Conservation (phyloP, 768 basidiomycete genomes). For the Panaeolus cyanescens region DNA sequence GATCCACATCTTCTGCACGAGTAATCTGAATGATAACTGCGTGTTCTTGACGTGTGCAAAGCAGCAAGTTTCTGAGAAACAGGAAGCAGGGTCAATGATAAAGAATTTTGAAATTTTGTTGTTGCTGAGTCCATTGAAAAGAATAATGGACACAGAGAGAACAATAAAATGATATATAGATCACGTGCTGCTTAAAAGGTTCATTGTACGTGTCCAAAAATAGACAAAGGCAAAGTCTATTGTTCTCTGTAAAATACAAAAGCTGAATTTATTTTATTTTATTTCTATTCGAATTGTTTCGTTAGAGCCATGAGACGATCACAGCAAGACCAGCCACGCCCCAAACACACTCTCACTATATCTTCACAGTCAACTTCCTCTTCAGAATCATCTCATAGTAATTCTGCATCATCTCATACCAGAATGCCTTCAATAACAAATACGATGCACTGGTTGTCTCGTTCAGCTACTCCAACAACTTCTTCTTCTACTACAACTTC, state of each 20-base stretch:
- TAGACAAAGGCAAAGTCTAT: slow-evolving; percentile 16
- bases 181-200: slow-evolving; percentile 10
- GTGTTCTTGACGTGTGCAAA: slow-evolving; percentile 45
- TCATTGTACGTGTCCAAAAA: slow-evolving; percentile 17
- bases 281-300: background rate
- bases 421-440: slow-evolving; percentile 42
- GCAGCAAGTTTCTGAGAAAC: slow-evolving; percentile 64
- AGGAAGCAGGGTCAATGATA: slow-evolving; percentile 51
- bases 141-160: background rate
- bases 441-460: slow-evolving; percentile 56
- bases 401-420: slow-evolving; percentile 22
- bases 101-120: slow-evolving; percentile 44
- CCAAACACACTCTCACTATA: slow-evolving; percentile 13
- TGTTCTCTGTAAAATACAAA: slow-evolving; percentile 10
- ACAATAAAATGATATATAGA: slow-evolving; percentile 9
- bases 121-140: slow-evolving; percentile 32
- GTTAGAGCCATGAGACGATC: background rate
- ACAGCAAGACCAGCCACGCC: slow-evolving; percentile 20
- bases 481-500: slow-evolving; percentile 22
- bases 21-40: slow-evolving; percentile 26
- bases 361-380: background rate
- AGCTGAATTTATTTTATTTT: background rate
- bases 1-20: slow-evolving; percentile 58
- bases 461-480: slow-evolving; percentile 29
- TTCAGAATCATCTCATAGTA: background rate